phyloP scores from a whole-genome alignment of 768 basidiomycete genomes.

The Trametes punicea region DNA sequence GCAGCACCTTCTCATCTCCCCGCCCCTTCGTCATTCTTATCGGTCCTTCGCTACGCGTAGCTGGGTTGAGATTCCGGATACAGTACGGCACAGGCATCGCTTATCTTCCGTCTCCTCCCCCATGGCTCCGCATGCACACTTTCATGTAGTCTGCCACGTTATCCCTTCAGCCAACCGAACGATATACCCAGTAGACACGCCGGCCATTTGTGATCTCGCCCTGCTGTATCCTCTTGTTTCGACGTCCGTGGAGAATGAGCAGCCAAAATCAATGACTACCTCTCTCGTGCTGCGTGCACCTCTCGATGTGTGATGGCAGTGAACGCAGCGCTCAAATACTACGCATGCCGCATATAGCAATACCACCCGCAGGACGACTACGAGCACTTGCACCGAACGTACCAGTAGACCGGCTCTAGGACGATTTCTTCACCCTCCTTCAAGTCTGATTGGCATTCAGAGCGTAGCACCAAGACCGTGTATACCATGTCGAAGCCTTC shows the following conservation, averaged over 20 bases:
- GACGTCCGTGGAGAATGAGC: not conserved
- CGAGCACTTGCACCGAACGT: not conserved
- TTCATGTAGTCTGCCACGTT: not conserved
- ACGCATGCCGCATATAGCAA: slow-evolving; percentile 2
- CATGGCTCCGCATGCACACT: not conserved
- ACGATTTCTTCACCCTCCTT: too few species aligned
- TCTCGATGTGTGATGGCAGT: not conserved
- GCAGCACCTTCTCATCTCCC: not conserved
- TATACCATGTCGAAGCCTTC: slow-evolving; percentile 27
- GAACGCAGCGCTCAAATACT: not conserved
- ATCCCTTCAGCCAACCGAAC: not conserved
- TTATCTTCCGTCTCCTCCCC: not conserved
- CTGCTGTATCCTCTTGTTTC: slow-evolving; percentile 2
- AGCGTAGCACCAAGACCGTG: not conserved
- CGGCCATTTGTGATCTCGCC: not conserved
- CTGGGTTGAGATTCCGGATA: not conserved
- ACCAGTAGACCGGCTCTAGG: not conserved
- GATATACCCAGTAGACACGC: slow-evolving; percentile 5
- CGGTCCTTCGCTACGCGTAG: not conserved
- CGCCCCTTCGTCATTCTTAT: not conserved
- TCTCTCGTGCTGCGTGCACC: not conserved
- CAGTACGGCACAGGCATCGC: not conserved
- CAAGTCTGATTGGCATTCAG: not conserved
- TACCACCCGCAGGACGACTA: not conserved
- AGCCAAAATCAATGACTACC: not conserved